Evolutionary conservation across 495 filamentous ascomycete genomes (phyloP).

Genomic region (Aspergillus bridgeri): DNA sequence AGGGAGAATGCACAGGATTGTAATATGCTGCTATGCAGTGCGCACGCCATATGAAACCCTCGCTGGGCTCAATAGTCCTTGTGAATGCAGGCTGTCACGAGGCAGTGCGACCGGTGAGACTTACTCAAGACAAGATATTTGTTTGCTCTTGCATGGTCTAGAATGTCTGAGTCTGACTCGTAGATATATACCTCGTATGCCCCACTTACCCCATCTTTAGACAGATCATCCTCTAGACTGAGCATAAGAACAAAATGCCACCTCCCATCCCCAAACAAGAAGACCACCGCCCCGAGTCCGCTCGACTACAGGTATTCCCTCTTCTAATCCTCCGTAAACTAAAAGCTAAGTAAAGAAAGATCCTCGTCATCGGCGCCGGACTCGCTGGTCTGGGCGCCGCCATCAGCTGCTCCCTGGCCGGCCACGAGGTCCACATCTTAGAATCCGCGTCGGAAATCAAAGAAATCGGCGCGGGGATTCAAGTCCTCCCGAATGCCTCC

Average conservation of each 20-base stretch:
- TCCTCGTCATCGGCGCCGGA: constrained; percentile 60
- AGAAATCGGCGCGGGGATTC: constrained; percentile 52
- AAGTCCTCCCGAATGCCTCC: constrained; percentile 54
- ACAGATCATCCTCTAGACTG: too few relatives aligned
- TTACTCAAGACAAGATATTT: too few relatives aligned
- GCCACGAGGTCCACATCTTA: constrained; percentile 58
- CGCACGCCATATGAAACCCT: too few relatives aligned
- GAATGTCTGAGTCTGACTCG: too few relatives aligned
- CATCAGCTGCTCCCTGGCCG: constrained; percentile 56
- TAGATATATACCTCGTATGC: too few relatives aligned
- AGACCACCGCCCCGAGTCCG: constrained; percentile 11
- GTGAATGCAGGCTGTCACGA: too few relatives aligned
- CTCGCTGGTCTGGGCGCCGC: constrained; percentile 61
- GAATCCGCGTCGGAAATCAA: constrained; percentile 56
- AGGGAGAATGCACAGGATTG: too few relatives aligned
- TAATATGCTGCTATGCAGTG: too few relatives aligned
- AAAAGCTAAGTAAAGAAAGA: constrained; percentile 6
- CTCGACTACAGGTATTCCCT: constrained; percentile 11
- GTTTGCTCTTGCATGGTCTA: too few relatives aligned
- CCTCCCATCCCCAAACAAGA: constrained; percentile 19
- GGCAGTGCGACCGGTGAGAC: too few relatives aligned
- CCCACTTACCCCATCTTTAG: too few relatives aligned
- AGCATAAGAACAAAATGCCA: constrained; percentile 13
- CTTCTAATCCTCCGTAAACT: neutral
- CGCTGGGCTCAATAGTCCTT: too few relatives aligned